A percentile compares a stretch with the other conserved stretches of the same genome.
Conservation (phyloP, 257 asterid genomes). For the Primulina eburnea region DNA sequence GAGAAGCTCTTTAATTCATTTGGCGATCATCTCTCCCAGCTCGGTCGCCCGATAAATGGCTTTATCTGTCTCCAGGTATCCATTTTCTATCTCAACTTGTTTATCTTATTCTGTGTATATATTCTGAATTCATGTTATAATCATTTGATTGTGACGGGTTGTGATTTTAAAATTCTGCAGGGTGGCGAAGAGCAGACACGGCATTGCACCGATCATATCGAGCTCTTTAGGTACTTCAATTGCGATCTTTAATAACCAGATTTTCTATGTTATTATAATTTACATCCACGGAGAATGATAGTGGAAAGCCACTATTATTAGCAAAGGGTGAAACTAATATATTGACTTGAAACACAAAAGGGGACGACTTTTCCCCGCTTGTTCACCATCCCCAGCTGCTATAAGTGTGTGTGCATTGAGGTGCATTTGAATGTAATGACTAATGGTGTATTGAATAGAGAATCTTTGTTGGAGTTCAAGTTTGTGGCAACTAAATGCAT, state of each 20-base stretch:
- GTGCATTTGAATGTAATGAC: too few species aligned
- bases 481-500: too few species aligned
- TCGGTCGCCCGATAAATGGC: conserved; percentile 62
- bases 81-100: not conserved
- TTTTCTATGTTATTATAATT: not conserved
- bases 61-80: conserved; percentile 65
- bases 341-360: too few species aligned
- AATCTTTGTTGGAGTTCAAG: too few species aligned
- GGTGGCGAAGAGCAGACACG: conserved; percentile 93
- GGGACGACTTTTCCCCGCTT: too few species aligned
- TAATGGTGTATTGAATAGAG: too few species aligned
- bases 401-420: too few species aligned
- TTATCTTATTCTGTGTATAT: not conserved
- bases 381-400: too few species aligned
- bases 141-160: not conserved
- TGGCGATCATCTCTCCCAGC: conserved; percentile 50
- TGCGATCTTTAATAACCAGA: not conserved
- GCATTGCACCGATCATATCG: conserved; percentile 80
- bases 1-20: conserved; percentile 62
- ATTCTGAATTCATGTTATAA: not conserved
- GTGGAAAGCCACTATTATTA: too few species aligned
- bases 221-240: conserved; percentile 63
- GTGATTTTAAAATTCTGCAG: conserved; percentile 33
- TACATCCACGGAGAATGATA: conserved; percentile 1
- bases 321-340: too few species aligned